phyloP scores from a whole-genome alignment of 306 rosid genomes.

The Canavalia ensiformis region DNA sequence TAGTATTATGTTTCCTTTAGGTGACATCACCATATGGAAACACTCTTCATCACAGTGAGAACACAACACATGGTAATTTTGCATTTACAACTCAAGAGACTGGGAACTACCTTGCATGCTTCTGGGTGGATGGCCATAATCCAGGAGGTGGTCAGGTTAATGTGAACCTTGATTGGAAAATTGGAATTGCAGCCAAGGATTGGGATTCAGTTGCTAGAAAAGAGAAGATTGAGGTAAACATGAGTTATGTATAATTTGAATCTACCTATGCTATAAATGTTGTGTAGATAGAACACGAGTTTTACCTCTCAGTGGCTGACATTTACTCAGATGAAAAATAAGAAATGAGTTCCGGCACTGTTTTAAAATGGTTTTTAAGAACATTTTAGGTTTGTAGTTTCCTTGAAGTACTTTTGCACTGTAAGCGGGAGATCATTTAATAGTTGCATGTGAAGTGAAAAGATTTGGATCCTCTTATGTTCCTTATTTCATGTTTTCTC shows the following conservation, averaged over 20 bases:
- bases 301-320: constrained; percentile 18
- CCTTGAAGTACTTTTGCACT: constrained; percentile 30
- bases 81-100: constrained; percentile 91
- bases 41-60: constrained; percentile 71
- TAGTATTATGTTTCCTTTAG: constrained; percentile 54
- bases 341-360: neutral
- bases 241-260: constrained; percentile 19
- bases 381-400: constrained; percentile 26
- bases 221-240: constrained; percentile 88
- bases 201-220: constrained; percentile 98
- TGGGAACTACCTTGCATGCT: constrained; percentile 92
- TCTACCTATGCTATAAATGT: constrained; percentile 4
- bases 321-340: neutral
- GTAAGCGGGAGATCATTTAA: constrained; percentile 13
- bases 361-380: constrained; percentile 24
- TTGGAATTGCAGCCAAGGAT: constrained; percentile 94
- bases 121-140: constrained; percentile 66
- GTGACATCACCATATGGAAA: constrained; percentile 94
- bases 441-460: constrained; percentile 19
- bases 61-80: constrained; percentile 80
- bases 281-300: constrained; percentile 13
- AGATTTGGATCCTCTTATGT: neutral
- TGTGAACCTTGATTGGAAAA: constrained; percentile 93
- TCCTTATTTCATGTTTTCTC: constrained; percentile 6
- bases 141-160: constrained; percentile 57